Evolutionary conservation across 768 basidiomycete species (phyloP).

Genomic region (Rhodotorula diobovata): DNA sequence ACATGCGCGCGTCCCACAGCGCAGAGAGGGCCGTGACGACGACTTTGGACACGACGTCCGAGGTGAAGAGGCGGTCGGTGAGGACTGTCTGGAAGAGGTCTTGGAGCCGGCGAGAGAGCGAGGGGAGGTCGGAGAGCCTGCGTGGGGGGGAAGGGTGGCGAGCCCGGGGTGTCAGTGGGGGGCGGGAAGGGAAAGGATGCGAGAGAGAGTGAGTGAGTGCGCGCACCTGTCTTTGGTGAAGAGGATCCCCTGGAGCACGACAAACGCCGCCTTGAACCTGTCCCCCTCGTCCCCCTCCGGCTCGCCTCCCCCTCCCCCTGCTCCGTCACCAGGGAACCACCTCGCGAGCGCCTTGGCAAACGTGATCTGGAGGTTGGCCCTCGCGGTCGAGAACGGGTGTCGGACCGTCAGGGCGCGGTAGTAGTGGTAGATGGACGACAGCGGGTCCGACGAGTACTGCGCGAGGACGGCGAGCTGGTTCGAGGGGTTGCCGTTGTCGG

Average conservation of each 20-base stretch:
- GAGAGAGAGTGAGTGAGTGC: neutral
- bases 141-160: too few species aligned
- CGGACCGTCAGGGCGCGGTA: conserved; percentile 84
- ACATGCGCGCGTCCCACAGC: conserved; percentile 76
- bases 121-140: conserved; percentile 38
- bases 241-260: conserved; percentile 69
- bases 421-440: conserved; percentile 74
- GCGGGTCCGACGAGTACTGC: conserved; percentile 76
- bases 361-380: conserved; percentile 73
- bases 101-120: conserved; percentile 54
- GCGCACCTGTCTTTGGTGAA: conserved; percentile 52
- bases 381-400: conserved; percentile 78
- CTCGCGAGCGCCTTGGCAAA: conserved; percentile 64
- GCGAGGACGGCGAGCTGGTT: conserved; percentile 94
- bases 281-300: conserved; percentile 50
- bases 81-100: conserved; percentile 62
- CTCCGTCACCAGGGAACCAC: conserved; percentile 50
- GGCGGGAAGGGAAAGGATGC: neutral
- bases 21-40: conserved; percentile 72
- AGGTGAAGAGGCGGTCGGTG: conserved; percentile 64
- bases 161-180: neutral
- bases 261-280: conserved; percentile 66
- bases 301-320: too few species aligned
- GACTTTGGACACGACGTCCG: conserved; percentile 69
- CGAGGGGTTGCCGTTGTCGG: conserved; percentile 81